These are phyloP conservation scores for Phytophthora multivora DNA, from an alignment of 352 stramenopile species.

Conservation along the genomic window DNA sequence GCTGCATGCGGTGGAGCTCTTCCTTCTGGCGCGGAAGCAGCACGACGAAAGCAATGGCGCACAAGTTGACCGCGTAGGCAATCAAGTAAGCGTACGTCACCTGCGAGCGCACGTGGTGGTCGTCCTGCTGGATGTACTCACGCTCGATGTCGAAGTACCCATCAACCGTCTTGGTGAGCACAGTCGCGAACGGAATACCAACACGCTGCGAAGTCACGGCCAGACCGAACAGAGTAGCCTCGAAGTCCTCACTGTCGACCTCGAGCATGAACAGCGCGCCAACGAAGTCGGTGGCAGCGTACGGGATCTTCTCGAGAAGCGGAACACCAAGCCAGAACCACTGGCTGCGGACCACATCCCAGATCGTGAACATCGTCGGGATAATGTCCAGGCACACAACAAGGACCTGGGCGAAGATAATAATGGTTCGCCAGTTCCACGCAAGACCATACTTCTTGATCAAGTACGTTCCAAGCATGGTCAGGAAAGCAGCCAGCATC, in stretches of 20 bases:
- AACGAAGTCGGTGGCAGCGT: conserved; percentile 44
- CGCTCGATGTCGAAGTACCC: conserved; percentile 60
- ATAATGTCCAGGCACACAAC: conserved; percentile 55
- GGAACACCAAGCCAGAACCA: conserved; percentile 72
- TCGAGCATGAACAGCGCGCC: conserved; percentile 62
- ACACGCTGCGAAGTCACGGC: conserved; percentile 45
- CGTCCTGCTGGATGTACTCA: conserved; percentile 42
- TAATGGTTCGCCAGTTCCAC: conserved; percentile 60
- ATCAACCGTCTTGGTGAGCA: conserved; percentile 66
- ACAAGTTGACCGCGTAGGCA: conserved; percentile 59
- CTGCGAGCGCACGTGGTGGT: conserved; percentile 53
- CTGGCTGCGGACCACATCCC: conserved; percentile 68
- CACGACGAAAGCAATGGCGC: conserved; percentile 48
- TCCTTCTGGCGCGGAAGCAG: conserved; percentile 62
- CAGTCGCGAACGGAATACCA: conserved; percentile 49
- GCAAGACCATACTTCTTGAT: conserved; percentile 40
- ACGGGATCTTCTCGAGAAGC: conserved; percentile 57
- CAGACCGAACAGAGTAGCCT: conserved; percentile 59
- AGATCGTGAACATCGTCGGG: conserved; percentile 67
- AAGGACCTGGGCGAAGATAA: conserved; percentile 47
- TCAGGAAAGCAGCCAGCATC: conserved; percentile 54
- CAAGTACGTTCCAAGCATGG: conserved; percentile 42
- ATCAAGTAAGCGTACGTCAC: conserved; percentile 65
- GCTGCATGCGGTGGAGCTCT: conserved; percentile 50
- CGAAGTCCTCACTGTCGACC: conserved; percentile 51